Evolutionary conservation across 2,329 filamentous ascomycete species (phyloP).

Genomic region (Trichoderma semiorbis): DNA sequence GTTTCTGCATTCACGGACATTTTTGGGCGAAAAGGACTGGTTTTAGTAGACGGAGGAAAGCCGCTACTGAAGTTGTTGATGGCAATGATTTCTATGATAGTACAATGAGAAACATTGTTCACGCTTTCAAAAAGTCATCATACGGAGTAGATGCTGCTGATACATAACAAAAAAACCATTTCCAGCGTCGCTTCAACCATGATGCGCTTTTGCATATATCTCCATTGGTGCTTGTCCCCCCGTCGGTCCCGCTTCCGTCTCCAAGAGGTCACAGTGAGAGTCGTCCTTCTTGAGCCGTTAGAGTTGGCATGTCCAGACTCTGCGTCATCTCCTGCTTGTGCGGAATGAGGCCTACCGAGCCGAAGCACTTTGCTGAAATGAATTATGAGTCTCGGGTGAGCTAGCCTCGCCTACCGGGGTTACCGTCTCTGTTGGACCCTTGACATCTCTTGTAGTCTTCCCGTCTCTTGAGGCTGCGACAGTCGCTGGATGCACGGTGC

Average conservation of each 20-base stretch:
- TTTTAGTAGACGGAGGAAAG: slow-evolving; percentile 48
- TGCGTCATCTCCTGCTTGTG: background rate
- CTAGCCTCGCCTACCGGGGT: background rate
- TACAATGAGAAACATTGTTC: slow-evolving; percentile 42
- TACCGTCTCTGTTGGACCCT: background rate
- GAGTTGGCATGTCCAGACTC: background rate
- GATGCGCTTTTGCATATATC: background rate
- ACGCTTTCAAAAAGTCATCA: slow-evolving; percentile 19
- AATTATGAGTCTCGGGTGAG: background rate
- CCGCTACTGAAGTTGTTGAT: slow-evolving; percentile 45
- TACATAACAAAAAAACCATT: background rate
- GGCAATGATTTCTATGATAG: slow-evolving; percentile 44
- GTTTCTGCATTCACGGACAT: slow-evolving; percentile 57
- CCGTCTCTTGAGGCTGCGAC: background rate
- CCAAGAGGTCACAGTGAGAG: background rate
- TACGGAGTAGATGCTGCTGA: background rate
- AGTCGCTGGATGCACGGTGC: background rate
- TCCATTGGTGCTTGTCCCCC: background rate
- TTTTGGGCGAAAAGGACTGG: slow-evolving; percentile 55
- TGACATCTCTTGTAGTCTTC: background rate
- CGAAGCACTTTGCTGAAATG: background rate
- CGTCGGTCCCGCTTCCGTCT: too few species aligned
- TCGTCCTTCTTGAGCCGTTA: background rate
- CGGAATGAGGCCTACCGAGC: background rate
- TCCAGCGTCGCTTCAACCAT: background rate